Evolutionary conservation across 192 early-diverging fungal genomes (phyloP).

Genomic region (Gonapodya sp.): DNA sequence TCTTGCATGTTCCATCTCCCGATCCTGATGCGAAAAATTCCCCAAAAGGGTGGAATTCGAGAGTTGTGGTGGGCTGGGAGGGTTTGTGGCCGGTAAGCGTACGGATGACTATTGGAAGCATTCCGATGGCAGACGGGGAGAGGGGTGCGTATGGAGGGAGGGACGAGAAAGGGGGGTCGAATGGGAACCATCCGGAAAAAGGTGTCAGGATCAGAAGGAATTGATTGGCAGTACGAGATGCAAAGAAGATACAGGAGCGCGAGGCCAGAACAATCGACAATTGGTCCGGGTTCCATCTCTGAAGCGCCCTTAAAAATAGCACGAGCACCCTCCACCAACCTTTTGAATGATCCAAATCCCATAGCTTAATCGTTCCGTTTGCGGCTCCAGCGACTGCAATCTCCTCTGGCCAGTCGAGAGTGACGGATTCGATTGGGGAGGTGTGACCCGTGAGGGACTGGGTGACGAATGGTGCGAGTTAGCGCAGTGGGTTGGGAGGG

Average conservation of each 20-base stretch:
- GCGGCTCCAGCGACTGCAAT: conserved; percentile 42
- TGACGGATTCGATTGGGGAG: conserved; percentile 34
- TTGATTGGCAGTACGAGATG: too few relatives aligned
- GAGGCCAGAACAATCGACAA: too few relatives aligned
- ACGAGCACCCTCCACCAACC: too few relatives aligned
- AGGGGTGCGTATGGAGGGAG: too few relatives aligned
- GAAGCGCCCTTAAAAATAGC: too few relatives aligned
- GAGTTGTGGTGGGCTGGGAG: neutral
- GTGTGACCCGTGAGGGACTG: conserved; percentile 36
- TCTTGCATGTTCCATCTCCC: conserved; percentile 33
- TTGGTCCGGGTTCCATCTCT: too few relatives aligned
- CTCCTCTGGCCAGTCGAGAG: conserved; percentile 50
- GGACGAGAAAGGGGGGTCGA: too few relatives aligned
- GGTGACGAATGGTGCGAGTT: neutral
- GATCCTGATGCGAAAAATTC: conserved; percentile 59
- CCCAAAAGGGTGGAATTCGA: conserved; percentile 59
- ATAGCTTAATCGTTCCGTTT: conserved; percentile 43
- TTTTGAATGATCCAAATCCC: conserved; percentile 53
- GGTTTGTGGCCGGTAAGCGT: conserved; percentile 42
- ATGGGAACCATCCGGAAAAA: too few relatives aligned
- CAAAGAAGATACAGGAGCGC: too few relatives aligned
- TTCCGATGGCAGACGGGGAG: too few relatives aligned
- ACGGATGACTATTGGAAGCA: conserved; percentile 48
- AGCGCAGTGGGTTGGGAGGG: neutral
- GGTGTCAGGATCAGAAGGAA: too few relatives aligned